Percentiles rank a stretch among this genome's conserved stretches.
Conservation (phyloP, 2,329 filamentous ascomycete species). For the Aspergillus costaricaensis region DNA sequence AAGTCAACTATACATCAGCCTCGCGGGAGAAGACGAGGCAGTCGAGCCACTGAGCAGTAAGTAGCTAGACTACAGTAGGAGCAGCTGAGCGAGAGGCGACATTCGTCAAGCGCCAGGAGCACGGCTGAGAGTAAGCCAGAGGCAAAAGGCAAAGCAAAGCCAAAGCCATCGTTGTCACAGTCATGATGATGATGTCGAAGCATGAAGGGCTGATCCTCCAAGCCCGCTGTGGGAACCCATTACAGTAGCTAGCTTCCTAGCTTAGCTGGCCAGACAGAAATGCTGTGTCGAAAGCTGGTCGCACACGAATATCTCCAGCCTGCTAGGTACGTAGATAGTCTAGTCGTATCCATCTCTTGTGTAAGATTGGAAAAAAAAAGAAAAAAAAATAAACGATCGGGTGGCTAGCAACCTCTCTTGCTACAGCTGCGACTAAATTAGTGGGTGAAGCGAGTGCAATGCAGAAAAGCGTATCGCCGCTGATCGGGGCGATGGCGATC, state of each 20-base stretch:
- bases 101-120: too few relatives aligned
- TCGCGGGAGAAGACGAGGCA: neutral
- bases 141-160: neutral
- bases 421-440: neutral
- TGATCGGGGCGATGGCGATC: neutral
- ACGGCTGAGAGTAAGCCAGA: neutral
- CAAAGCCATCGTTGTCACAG: too few relatives aligned
- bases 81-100: neutral
- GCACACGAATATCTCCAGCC: too few relatives aligned
- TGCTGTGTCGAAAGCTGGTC: too few relatives aligned
- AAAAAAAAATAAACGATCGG: neutral
- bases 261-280: too few relatives aligned
- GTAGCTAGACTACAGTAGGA: neutral
- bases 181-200: too few relatives aligned
- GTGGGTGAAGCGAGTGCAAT: neutral
- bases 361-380: too few relatives aligned
- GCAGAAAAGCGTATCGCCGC: neutral
- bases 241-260: too few relatives aligned
- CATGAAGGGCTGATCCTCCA: too few relatives aligned
- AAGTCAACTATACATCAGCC: constrained; percentile 7
- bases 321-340: too few relatives aligned
- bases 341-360: too few relatives aligned
- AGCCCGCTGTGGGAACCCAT: too few relatives aligned
- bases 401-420: neutral
- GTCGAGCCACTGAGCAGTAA: neutral